phyloP scores from a whole-genome alignment of 73 alveolate genomes.

The Stentor coeruleus region DNA sequence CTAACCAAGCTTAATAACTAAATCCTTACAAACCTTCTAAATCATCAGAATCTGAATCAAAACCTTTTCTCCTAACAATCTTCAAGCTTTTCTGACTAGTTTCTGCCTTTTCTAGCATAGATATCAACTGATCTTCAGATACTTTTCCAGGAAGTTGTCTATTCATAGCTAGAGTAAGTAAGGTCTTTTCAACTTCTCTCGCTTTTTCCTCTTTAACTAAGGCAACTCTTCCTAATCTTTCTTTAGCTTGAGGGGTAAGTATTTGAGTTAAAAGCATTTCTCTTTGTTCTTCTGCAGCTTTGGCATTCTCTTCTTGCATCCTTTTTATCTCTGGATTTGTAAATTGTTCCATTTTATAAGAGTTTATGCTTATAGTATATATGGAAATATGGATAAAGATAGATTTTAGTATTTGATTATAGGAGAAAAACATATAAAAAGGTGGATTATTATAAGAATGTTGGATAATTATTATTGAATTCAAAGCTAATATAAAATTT shows the following conservation, averaged over 20 bases:
- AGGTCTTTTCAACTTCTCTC: conserved; percentile 17
- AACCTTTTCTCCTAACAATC: conserved; percentile 20
- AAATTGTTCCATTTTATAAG: too few species aligned
- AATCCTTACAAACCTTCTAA: not conserved
- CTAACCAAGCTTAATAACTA: too few species aligned
- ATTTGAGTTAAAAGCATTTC: not conserved
- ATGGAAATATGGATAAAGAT: too few species aligned
- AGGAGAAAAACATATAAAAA: too few species aligned
- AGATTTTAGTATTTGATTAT: too few species aligned
- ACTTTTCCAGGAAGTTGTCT: conserved; percentile 19
- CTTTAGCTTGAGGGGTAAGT: conserved; percentile 6
- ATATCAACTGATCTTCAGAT: not conserved
- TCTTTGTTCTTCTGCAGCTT: conserved; percentile 12
- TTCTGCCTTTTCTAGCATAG: not conserved
- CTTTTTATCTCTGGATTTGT: conserved; percentile 9
- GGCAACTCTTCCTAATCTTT: not conserved
- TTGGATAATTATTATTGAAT: too few species aligned
- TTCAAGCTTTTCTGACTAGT: not conserved
- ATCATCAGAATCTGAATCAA: conserved; percentile 17
- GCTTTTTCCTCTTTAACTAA: conserved; percentile 15
- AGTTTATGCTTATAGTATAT: too few species aligned
- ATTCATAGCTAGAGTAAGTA: conserved; percentile 14
- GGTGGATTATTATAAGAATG: too few species aligned
- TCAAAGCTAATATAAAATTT: too few species aligned
- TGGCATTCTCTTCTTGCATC: not conserved